These are phyloP conservation scores for Umbelopsis sp. DNA, from an alignment of 192 early-diverging fungal species.

Conservation along the genomic window DNA sequence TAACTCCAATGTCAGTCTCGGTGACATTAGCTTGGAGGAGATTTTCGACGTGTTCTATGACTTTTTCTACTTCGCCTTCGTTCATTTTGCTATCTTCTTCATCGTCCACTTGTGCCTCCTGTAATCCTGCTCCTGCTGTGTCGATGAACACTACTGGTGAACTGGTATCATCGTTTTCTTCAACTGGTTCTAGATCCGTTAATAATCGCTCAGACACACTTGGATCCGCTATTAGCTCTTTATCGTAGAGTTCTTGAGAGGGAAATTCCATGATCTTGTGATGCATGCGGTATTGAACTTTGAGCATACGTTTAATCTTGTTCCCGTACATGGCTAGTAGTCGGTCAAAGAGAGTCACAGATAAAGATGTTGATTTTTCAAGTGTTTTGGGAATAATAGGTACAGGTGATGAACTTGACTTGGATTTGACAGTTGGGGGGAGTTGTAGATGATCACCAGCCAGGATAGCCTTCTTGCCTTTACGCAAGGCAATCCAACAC, in stretches of 20 bases:
- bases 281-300: constrained; percentile 91
- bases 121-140: constrained; percentile 56
- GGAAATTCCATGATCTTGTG: constrained; percentile 78
- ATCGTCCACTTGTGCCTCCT: constrained; percentile 35
- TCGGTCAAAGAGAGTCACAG: constrained; percentile 81
- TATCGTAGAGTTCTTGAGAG: constrained; percentile 69
- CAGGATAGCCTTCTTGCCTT: constrained; percentile 71
- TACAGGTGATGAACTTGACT: background rate
- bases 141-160: constrained; percentile 70
- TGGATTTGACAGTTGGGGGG: constrained; percentile 81
- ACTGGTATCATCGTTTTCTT: constrained; percentile 58
- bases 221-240: constrained; percentile 61
- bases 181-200: constrained; percentile 60
- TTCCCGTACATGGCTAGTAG: constrained; percentile 61
- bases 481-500: constrained; percentile 86
- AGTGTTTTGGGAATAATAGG: constrained; percentile 9
- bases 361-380: constrained; percentile 32
- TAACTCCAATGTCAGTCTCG: constrained; percentile 74
- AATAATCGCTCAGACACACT: constrained; percentile 68
- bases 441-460: constrained; percentile 92
- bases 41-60: constrained; percentile 57
- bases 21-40: constrained; percentile 67
- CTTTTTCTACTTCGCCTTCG: constrained; percentile 72
- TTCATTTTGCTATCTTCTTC: constrained; percentile 72
- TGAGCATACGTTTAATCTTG: constrained; percentile 66